These are phyloP conservation scores for Orbilia oligospora DNA, from an alignment of 2,329 filamentous ascomycete species.

Conservation along the genomic window DNA sequence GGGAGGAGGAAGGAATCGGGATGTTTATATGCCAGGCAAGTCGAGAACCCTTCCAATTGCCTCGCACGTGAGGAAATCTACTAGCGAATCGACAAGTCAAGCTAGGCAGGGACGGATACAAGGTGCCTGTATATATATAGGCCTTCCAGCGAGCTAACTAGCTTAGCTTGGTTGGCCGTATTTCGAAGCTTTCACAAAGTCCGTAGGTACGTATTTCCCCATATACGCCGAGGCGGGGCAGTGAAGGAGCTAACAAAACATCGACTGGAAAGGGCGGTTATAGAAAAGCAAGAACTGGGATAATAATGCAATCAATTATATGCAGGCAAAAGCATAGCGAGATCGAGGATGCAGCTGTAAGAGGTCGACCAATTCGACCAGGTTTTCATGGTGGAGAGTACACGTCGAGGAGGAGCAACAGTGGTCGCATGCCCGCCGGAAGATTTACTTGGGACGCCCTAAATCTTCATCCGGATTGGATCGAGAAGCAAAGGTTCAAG, in stretches of 20 bases:
- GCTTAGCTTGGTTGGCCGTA: conserved; percentile 20
- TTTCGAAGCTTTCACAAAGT: conserved; percentile 32
- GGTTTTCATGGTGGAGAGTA: conserved; percentile 49
- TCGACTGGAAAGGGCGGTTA: conserved; percentile 53
- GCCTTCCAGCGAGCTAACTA: conserved; percentile 1
- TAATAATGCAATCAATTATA: conserved; percentile 50
- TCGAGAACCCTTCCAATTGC: conserved; percentile 39
- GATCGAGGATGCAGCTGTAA: conserved; percentile 55
- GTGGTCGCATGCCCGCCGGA: conserved; percentile 45
- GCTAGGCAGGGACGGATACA: conserved; percentile 57
- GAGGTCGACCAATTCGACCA: conserved; percentile 33
- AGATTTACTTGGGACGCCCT: conserved; percentile 41
- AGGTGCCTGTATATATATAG: conserved; percentile 33
- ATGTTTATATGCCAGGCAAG: conserved; percentile 31
- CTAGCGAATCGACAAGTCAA: conserved; percentile 55
- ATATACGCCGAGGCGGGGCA: conserved; percentile 44
- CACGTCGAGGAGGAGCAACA: conserved; percentile 42
- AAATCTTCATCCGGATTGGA: conserved; percentile 38
- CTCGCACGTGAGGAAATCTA: conserved; percentile 53
- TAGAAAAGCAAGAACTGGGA: conserved; percentile 53
- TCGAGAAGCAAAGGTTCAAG: conserved; percentile 29
- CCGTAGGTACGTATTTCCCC: conserved; percentile 33
- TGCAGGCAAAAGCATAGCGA: conserved; percentile 57
- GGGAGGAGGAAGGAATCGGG: conserved; percentile 35
- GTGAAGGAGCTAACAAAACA: conserved; percentile 28